Evolutionary conservation across 169 alveolate species (phyloP).

Genomic region (Cryptosporidium tyzzeri): DNA sequence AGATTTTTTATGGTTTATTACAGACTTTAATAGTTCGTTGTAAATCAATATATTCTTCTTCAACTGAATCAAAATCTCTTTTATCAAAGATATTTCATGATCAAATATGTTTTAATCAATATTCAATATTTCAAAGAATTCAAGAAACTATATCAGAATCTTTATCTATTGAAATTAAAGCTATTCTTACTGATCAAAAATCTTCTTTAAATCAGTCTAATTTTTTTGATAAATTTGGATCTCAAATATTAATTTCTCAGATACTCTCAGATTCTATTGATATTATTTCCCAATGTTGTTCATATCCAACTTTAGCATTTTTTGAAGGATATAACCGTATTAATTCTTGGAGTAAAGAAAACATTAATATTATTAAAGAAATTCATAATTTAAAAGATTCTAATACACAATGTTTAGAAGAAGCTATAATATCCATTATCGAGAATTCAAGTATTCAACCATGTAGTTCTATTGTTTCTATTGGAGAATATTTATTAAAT

Average conservation of each 20-base stretch:
- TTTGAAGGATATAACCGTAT: constrained; percentile 47
- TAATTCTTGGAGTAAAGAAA: constrained; percentile 8
- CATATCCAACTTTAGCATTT: constrained; percentile 55
- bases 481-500: constrained; percentile 63
- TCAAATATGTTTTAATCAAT: constrained; percentile 13
- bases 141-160: constrained; percentile 20
- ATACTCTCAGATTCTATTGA: constrained; percentile 46
- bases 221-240: constrained; percentile 6
- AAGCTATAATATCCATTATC: not conserved
- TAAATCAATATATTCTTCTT: not conserved
- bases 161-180: not conserved
- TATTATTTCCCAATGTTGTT: constrained; percentile 69
- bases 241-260: constrained; percentile 25
- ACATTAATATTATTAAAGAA: not conserved
- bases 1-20: not conserved
- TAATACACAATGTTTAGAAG: not conserved
- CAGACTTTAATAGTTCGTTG: not conserved
- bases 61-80: not conserved
- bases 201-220: not conserved
- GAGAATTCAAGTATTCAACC: constrained; percentile 36
- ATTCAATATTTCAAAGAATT: constrained; percentile 32
- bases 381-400: not conserved
- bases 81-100: not conserved
- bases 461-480: constrained; percentile 32
- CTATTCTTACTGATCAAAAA: not conserved